These are phyloP conservation scores for Adansonia gregorii DNA, from an alignment of 441 rosid genomes.

Conservation along the genomic window DNA sequence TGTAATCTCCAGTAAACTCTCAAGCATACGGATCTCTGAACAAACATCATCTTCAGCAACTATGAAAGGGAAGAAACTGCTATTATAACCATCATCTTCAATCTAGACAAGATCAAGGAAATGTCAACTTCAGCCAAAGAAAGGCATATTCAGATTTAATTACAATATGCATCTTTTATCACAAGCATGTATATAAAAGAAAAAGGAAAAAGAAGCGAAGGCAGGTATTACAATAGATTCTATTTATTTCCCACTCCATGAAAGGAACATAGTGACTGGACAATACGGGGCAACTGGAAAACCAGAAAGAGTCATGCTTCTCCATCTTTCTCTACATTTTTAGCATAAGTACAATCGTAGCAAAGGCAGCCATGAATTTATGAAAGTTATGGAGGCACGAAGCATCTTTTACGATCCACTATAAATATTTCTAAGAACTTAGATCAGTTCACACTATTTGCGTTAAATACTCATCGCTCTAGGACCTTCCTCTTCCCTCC, in stretches of 20 bases:
- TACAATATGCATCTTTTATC: conserved; percentile 1
- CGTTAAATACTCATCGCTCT: neutral
- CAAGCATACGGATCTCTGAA: conserved; percentile 80
- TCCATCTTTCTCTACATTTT: conserved; percentile 1
- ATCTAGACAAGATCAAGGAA: conserved; percentile 55
- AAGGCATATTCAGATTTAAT: conserved; percentile 17
- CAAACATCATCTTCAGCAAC: conserved; percentile 81
- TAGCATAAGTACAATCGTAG: neutral
- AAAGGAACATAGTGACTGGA: neutral
- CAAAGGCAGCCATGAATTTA: conserved; percentile 15
- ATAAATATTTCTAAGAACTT: neutral
- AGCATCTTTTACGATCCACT: neutral
- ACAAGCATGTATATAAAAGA: neutral
- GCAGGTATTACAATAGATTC: neutral
- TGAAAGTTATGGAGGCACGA: neutral
- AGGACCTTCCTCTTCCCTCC: neutral
- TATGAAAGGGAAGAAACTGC: conserved; percentile 90
- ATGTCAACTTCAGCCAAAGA: conserved; percentile 28
- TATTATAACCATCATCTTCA: conserved; percentile 77
- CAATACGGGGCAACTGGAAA: neutral
- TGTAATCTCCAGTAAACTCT: conserved; percentile 55
- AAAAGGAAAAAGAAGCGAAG: neutral
- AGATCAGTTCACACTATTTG: neutral
- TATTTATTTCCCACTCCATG: neutral
- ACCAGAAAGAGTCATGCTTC: neutral